Percentiles rank a stretch among this genome's conserved stretches.
These are phyloP conservation scores for Teunomyces cretensis DNA, from an alignment of 805 yeast species.

Conservation along the genomic window DNA sequence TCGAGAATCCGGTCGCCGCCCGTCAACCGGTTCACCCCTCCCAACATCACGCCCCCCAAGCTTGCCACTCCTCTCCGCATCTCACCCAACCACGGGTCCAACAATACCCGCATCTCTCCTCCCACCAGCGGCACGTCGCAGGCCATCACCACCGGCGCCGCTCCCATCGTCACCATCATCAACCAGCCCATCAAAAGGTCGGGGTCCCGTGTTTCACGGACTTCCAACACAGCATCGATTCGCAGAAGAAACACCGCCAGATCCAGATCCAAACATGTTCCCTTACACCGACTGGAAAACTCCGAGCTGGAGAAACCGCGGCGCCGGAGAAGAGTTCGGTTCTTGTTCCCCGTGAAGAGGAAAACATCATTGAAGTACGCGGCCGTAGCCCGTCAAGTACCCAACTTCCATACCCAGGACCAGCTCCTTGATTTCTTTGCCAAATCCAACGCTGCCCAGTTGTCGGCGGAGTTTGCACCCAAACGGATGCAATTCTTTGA, in stretches of 20 bases:
- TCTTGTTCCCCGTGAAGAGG: constrained; percentile 36
- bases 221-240: not conserved
- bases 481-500: constrained; percentile 24
- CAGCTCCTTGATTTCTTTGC: constrained; percentile 17
- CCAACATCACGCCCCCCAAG: not conserved
- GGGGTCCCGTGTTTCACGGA: not conserved
- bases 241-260: not conserved
- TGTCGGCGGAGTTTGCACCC: constrained; percentile 32
- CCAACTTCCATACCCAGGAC: constrained; percentile 21
- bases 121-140: not conserved
- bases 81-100: too few relatives aligned
- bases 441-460: constrained; percentile 16
- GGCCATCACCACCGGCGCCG: not conserved
- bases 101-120: too few relatives aligned
- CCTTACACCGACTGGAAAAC: not conserved
- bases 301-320: not conserved
- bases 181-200: not conserved
- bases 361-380: constrained; percentile 33
- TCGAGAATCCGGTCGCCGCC: not conserved
- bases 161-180: constrained; percentile 28
- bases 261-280: not conserved
- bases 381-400: constrained; percentile 11
- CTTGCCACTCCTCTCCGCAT: too few relatives aligned
- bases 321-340: constrained; percentile 12
- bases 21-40: not conserved